phyloP scores from a whole-genome alignment of 805 yeast species.

The Cephaloascus albidus region DNA sequence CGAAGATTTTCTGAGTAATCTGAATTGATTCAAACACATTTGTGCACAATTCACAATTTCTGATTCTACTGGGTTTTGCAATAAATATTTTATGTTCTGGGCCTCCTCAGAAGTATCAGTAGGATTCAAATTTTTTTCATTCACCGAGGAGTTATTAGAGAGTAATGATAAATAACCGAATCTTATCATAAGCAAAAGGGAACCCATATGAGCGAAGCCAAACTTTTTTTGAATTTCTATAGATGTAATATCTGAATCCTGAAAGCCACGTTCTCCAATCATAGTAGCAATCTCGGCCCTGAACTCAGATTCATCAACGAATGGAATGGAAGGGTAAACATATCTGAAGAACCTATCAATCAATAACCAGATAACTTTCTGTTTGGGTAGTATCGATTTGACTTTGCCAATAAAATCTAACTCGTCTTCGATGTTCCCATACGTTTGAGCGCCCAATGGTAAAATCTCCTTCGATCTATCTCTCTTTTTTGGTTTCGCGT shows the following conservation, averaged over 20 bases:
- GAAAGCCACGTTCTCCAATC: conserved; percentile 20
- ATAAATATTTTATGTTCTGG: conserved; percentile 24
- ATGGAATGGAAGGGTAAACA: conserved; percentile 41
- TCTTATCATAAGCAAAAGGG: conserved; percentile 29
- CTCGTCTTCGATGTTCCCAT: conserved; percentile 18
- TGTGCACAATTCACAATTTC: conserved; percentile 40
- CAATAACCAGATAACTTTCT: conserved; percentile 27
- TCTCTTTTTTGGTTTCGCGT: no score
- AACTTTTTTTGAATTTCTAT: conserved; percentile 24
- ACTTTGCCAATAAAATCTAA: conserved; percentile 22
- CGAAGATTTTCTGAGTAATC: conserved; percentile 26
- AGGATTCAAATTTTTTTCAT: conserved; percentile 15
- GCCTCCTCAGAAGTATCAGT: conserved; percentile 12
- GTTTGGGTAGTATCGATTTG: conserved; percentile 26
- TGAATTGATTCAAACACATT: conserved; percentile 46
- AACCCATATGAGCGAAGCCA: conserved; percentile 30
- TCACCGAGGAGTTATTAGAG: conserved; percentile 16
- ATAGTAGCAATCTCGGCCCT: conserved; percentile 16
- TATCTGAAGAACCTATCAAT: conserved; percentile 30
- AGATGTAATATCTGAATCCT: conserved; percentile 13
- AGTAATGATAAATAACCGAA: conserved; percentile 31
- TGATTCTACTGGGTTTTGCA: conserved; percentile 35
- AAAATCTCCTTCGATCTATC: background rate
- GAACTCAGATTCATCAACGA: conserved; percentile 28
- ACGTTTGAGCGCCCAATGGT: background rate